Base-by-base conservation (phyloP, 306 rosid genomes). In the Quercus ilex region DNA sequence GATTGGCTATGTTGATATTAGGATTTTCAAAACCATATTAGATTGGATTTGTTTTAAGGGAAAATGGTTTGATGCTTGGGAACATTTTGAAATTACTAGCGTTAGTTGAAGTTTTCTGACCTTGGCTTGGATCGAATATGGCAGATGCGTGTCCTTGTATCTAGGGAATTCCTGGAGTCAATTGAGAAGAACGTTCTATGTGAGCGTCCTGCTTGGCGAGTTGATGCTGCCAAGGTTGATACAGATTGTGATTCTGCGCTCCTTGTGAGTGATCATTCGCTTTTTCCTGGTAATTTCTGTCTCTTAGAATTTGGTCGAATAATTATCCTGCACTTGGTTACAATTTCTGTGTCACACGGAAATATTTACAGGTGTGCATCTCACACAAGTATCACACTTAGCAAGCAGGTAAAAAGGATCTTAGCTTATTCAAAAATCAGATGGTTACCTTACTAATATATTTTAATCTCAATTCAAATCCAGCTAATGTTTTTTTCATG, bases 181-280 rank as follows among this genome's bases (percentile, higher is more conserved):
- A 77, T 86, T 74, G 97, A 87, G 84, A 84, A 82, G 78, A 86
- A 88, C 41, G 81, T 89, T 20, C 51, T 79, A 57, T 46, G 59
- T 79, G 91, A 91, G 81, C 98, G 99, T 75, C 99, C 98, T 75
- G 80, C 87, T 79, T 90, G 89, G 87, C 84, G 99, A 79, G 92
- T 93, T 86, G 92, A 86, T 85, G 83, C 89, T 70, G 91, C 96
- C 21, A 90, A 85, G 88, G 87, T 90, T 21, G 89, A 91, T 81
- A 80, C 82, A 8, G 76, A 74, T 20, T 82, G 83, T 76, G 90
- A 91, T 81, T 84, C 90, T 60, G 93, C 81, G 84, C 92, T 94
- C 31, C 85, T 94, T 69, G 67, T 92, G 71, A 88, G 97, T 30
- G 98, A 94, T 83, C 97, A 91, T 87, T 92, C 98, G 76, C 85